These are phyloP conservation scores for Diaporthe sp. DNA, from an alignment of 2,329 filamentous ascomycete genomes.

Conservation along the genomic window DNA sequence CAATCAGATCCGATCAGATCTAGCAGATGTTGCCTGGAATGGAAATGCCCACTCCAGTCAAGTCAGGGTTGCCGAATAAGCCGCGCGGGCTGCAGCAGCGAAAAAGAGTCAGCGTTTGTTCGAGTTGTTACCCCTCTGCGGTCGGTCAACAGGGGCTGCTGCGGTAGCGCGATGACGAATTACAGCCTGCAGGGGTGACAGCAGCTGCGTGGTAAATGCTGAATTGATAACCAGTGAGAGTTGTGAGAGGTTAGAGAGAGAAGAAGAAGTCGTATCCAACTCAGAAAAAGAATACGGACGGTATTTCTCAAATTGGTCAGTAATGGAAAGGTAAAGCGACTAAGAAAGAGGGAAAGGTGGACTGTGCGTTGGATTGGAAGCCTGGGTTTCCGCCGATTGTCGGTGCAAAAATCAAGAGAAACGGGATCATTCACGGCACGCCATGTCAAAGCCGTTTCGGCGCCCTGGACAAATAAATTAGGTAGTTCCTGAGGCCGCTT, in stretches of 20 bases:
- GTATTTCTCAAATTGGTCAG: background rate
- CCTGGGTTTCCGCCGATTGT: conserved; percentile 12
- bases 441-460: conserved; percentile 18
- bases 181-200: background rate
- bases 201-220: background rate
- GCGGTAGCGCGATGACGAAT: conserved; percentile 15
- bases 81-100: conserved; percentile 14
- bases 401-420: conserved; percentile 16
- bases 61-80: background rate
- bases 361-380: background rate
- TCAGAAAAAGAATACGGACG: rapidly evolving
- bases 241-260: background rate
- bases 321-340: background rate
- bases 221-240: background rate
- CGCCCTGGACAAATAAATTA: too few species aligned
- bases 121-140: background rate
- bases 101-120: conserved; percentile 17
- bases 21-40: conserved; percentile 25
- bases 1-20: conserved; percentile 7
- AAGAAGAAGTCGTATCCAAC: too few species aligned
- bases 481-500: too few species aligned
- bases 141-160: conserved; percentile 7
- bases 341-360: conserved; percentile 17
- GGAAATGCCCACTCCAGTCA: conserved; percentile 11
- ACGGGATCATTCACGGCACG: conserved; percentile 3